phyloP scores from a whole-genome alignment of 179 eudicot species.

The Sideroxylon spinosum region DNA sequence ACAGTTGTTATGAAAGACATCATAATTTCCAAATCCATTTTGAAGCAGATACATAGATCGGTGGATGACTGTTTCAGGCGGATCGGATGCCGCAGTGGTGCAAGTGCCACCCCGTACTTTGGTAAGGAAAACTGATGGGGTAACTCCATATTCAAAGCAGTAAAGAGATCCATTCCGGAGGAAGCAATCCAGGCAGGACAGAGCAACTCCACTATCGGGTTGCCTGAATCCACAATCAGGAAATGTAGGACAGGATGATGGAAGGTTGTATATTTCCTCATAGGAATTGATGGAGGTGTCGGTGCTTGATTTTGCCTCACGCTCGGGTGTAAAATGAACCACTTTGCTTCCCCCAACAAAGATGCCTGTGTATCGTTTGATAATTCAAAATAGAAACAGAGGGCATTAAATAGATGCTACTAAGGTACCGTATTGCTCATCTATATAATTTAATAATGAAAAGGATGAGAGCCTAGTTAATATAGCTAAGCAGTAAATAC shows the following conservation, averaged over 20 bases:
- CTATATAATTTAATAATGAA: constrained; percentile 3
- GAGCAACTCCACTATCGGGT: constrained; percentile 74
- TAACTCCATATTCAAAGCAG: constrained; percentile 80
- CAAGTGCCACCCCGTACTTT: constrained; percentile 95
- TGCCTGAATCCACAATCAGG: constrained; percentile 96
- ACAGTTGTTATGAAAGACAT: constrained; percentile 84
- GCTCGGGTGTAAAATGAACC: constrained; percentile 74
- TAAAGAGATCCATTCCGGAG: constrained; percentile 73
- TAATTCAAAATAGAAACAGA: neutral
- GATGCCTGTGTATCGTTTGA: constrained; percentile 59
- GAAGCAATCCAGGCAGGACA: constrained; percentile 90
- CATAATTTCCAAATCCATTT: constrained; percentile 88
- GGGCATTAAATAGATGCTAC: neutral
- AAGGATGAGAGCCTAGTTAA: neutral
- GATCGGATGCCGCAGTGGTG: constrained; percentile 78
- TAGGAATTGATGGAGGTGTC: constrained; percentile 35
- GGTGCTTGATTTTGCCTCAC: constrained; percentile 25
- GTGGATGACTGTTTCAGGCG: constrained; percentile 57
- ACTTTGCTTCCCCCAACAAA: constrained; percentile 93
- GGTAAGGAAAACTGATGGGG: constrained; percentile 70
- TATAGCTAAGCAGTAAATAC: no score
- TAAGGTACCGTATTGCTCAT: neutral
- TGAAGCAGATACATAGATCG: constrained; percentile 93
- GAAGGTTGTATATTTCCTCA: constrained; percentile 23
- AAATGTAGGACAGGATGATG: constrained; percentile 60